Conservation (phyloP, 2,329 filamentous ascomycete genomes). For the Cordyceps tenuipes region DNA sequence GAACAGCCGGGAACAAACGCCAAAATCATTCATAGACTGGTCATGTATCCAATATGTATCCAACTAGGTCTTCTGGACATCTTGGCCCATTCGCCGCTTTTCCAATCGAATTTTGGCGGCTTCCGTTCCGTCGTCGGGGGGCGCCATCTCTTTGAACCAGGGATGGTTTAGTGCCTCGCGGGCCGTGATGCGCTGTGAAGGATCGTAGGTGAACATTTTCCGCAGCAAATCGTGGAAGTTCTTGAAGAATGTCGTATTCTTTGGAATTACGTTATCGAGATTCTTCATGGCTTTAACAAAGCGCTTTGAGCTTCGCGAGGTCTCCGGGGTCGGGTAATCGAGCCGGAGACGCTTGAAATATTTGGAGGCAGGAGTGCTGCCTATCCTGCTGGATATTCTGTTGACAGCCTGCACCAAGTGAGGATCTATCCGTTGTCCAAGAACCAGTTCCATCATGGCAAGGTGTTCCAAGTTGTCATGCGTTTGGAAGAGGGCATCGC, state of each 20-base stretch:
- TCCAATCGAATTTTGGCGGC: conserved; percentile 55
- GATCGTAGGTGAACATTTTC: conserved; percentile 63
- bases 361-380: conserved; percentile 54
- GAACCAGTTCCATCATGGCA: conserved; percentile 66
- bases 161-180: conserved; percentile 58
- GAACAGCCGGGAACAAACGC: neutral
- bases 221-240: conserved; percentile 56
- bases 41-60: conserved; percentile 15
- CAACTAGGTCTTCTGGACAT: conserved; percentile 14
- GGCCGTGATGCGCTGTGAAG: conserved; percentile 55
- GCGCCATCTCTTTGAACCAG: conserved; percentile 58
- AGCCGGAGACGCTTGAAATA: conserved; percentile 60
- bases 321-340: conserved; percentile 57
- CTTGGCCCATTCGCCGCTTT: conserved; percentile 29
- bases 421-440: conserved; percentile 49
- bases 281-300: conserved; percentile 68
- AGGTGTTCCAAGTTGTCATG: conserved; percentile 65
- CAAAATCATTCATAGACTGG: neutral
- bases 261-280: conserved; percentile 56
- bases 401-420: conserved; percentile 43
- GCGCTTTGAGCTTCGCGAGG: conserved; percentile 53
- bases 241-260: conserved; percentile 48
- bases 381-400: conserved; percentile 47
- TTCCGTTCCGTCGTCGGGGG: conserved; percentile 59
- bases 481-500: conserved; percentile 63